These are phyloP conservation scores for Aspergillus kassunensis DNA, from an alignment of 495 filamentous ascomycete genomes.

Conservation along the genomic window DNA sequence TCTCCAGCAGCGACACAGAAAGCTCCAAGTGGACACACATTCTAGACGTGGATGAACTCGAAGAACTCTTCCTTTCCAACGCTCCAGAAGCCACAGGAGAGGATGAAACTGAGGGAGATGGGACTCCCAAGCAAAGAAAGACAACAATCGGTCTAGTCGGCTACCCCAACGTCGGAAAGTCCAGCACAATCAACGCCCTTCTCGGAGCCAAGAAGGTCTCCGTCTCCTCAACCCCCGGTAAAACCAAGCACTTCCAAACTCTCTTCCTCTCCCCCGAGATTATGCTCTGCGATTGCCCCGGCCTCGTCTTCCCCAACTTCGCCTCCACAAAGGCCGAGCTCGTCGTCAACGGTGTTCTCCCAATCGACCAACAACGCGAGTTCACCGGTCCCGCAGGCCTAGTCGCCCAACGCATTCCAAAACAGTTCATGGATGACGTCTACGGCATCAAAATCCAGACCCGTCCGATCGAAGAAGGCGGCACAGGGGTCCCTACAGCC, in stretches of 20 bases:
- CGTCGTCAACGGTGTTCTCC: constrained; percentile 91
- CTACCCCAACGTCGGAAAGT: constrained; percentile 99
- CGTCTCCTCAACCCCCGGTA: constrained; percentile 94
- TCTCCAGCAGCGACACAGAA: constrained; percentile 19
- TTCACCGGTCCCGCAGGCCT: constrained; percentile 84
- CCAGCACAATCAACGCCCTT: constrained; percentile 96
- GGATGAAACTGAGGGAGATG: constrained; percentile 32
- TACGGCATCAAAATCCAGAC: constrained; percentile 88
- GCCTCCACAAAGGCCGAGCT: constrained; percentile 95
- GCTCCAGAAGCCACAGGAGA: constrained; percentile 49
- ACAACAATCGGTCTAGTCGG: constrained; percentile 91
- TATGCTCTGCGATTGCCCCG: constrained; percentile 95
- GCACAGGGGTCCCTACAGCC: constrained; percentile 81
- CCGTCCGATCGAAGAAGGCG: constrained; percentile 86
- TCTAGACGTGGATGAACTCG: constrained; percentile 85
- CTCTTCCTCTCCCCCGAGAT: constrained; percentile 87
- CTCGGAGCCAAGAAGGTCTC: constrained; percentile 98
- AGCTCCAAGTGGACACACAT: constrained; percentile 64
- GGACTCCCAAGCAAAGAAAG: constrained; percentile 48
- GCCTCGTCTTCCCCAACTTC: constrained; percentile 98
- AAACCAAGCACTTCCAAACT: constrained; percentile 99
- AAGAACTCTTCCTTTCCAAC: constrained; percentile 79
- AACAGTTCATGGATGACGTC: constrained; percentile 80
- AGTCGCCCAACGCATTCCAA: constrained; percentile 88
- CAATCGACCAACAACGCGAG: constrained; percentile 95